Base-by-base conservation (phyloP, 257 asterid species). In the Striga asiatica region DNA sequence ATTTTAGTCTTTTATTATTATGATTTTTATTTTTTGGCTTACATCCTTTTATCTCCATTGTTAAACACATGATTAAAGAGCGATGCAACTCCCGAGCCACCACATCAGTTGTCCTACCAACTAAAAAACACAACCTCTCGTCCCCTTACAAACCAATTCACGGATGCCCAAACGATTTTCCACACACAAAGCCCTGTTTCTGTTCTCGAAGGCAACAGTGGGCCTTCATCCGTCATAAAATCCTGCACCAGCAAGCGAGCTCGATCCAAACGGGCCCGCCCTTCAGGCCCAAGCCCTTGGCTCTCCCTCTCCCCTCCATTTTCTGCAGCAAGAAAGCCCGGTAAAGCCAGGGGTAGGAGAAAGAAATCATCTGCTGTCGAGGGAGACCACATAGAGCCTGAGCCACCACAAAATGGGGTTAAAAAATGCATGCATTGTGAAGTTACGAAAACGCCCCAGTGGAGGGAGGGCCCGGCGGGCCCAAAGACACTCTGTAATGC, bases 391-490 rank as follows among this genome's bases (percentile, higher is more conserved):
- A n/a, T n/a, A n/a, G n/a, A n/a, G n/a, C n/a, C n/a, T n/a, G n/a
- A n/a, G n/a, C n/a, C n/a, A 46, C 64, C 32, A 25, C 61, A 9
- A 66, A 25, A 37, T 67, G 48, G 17, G 48, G 68, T 1, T 21
- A 81, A 78, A 43, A 80, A 74, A 50, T 88, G 97, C 74, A 64
- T 81, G 10, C 97, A 88, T 64, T 88, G 97, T 42, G 76, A 84
- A 68, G 82, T 76, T 23, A 76, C 88, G 21, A 80, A 73, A 73
- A 88, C 97, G 0, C 97, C 97, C 3, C 97, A 88, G 64, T 88
- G 97, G 95, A 74, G 97, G 43, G 94, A 81, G 81, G 97, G 97
- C 12, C 97, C 97, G 0, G 6, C 63, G 72, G 97, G 97, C 2
- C 94, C 89, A 0, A 81, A 76, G 78, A 84, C 93, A 1, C 74